These are phyloP conservation scores for Puccinellia tenuiflora DNA, from an alignment of 176 grass and related monocot species.

Conservation along the genomic window DNA sequence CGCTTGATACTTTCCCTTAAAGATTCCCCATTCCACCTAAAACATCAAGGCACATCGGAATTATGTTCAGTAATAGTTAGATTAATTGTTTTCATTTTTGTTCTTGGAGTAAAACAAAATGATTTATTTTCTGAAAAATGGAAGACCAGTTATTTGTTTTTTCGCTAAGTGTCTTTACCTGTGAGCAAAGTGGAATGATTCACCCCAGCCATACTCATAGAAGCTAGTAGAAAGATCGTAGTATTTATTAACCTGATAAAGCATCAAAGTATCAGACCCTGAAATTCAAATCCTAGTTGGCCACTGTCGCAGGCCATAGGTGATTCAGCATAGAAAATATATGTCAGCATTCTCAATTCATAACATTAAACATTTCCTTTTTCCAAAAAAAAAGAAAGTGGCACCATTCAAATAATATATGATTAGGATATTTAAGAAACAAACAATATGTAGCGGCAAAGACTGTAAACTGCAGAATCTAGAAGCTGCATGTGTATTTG, in stretches of 20 bases:
- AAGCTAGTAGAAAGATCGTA: constrained; percentile 99
- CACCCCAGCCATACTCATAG: constrained; percentile 99
- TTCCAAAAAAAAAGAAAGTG: background rate
- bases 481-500: background rate
- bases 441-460: background rate
- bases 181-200: constrained; percentile 99
- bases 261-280: background rate
- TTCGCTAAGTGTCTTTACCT: constrained; percentile 41
- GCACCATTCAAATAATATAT: background rate
- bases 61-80: background rate
- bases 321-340: background rate
- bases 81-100: background rate
- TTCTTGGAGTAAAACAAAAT: background rate
- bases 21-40: constrained; percentile 92
- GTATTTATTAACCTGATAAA: constrained; percentile 94
- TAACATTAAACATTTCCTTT: background rate
- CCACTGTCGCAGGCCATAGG: background rate
- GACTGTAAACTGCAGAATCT: background rate
- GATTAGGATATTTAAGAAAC: constrained; percentile 6
- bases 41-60: background rate
- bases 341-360: background rate
- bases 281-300: background rate
- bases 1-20: constrained; percentile 93
- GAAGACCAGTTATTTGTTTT: background rate
- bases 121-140: background rate